A percentile compares a stretch with the other conserved stretches of the same genome.
Evolutionary conservation across 2,329 filamentous ascomycete species (phyloP).

Genomic region (Pseudogymnoascus sp.): DNA sequence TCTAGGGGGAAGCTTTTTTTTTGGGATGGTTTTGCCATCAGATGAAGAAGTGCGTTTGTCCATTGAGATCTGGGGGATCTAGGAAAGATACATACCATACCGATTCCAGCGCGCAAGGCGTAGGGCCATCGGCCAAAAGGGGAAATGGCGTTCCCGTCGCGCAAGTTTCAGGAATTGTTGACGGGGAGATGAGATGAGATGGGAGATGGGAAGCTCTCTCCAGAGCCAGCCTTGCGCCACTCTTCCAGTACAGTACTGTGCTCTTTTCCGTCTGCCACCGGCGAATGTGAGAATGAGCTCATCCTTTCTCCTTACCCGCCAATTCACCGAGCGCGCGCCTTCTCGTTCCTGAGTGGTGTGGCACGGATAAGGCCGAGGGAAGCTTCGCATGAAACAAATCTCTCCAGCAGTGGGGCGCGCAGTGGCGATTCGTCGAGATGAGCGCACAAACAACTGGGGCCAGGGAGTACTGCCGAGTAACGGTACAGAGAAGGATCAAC

Average conservation of each 20-base stretch:
- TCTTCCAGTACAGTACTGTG: neutral
- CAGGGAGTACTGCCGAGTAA: neutral
- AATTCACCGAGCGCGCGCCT: neutral
- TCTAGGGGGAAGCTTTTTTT: neutral
- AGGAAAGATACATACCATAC: neutral
- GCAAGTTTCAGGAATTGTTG: neutral
- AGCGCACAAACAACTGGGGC: neutral
- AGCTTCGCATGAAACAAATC: conserved; percentile 9
- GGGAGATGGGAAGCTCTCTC: too few relatives aligned
- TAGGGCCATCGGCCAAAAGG: neutral
- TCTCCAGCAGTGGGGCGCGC: neutral
- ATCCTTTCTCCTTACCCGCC: neutral
- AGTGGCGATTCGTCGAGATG: neutral
- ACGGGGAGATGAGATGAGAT: neutral
- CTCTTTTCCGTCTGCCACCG: neutral
- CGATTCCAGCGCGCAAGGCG: neutral
- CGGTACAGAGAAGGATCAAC: neutral
- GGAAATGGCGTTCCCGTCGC: neutral
- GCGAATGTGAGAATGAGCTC: conserved; percentile 5
- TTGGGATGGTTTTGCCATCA: neutral
- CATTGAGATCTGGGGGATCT: neutral
- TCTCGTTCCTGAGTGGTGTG: neutral
- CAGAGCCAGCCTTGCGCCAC: neutral
- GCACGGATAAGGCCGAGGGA: conserved; percentile 1
- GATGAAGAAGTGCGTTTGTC: neutral